These are phyloP conservation scores for Lithocarpus polystachyus DNA, from an alignment of 306 rosid genomes.

Conservation along the genomic window DNA sequence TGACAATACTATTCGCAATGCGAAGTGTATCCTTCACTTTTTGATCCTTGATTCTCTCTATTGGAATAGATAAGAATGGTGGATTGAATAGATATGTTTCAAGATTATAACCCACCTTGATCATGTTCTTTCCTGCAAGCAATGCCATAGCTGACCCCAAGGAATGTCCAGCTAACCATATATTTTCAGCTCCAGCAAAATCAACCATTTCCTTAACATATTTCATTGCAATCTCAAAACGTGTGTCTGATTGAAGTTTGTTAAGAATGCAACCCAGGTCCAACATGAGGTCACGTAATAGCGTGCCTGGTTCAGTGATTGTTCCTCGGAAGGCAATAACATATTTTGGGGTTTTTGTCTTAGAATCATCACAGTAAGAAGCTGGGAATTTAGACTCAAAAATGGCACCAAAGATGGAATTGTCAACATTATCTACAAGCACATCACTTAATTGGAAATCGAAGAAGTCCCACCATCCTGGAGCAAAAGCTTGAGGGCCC, in stretches of 20 bases:
- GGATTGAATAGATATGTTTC: slow-evolving; percentile 34
- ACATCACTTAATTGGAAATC: slow-evolving; percentile 5
- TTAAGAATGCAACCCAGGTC: neutral
- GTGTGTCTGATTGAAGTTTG: slow-evolving; percentile 6
- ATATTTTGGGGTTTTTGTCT: slow-evolving; percentile 18
- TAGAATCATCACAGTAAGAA: neutral
- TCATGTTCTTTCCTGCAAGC: slow-evolving; percentile 24
- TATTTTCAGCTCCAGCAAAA: neutral
- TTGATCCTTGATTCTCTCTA: slow-evolving; percentile 6
- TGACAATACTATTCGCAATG: neutral
- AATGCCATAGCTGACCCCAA: slow-evolving; percentile 31
- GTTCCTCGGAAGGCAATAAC: slow-evolving; percentile 33
- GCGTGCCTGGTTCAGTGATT: neutral
- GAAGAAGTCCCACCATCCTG: slow-evolving; percentile 20
- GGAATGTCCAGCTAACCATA: slow-evolving; percentile 44
- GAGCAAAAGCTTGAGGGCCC: slow-evolving; percentile 8
- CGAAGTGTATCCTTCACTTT: slow-evolving; percentile 14
- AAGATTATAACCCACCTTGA: slow-evolving; percentile 4
- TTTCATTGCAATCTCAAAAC: slow-evolving; percentile 3
- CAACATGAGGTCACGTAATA: neutral
- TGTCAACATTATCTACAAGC: slow-evolving; percentile 3
- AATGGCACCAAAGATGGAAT: slow-evolving; percentile 18
- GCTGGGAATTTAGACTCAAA: neutral
- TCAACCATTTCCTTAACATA: neutral
- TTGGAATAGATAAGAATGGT: slow-evolving; percentile 22